Conservation (phyloP, 2,329 filamentous ascomycete species). For the Coniochaeta prunicola region DNA sequence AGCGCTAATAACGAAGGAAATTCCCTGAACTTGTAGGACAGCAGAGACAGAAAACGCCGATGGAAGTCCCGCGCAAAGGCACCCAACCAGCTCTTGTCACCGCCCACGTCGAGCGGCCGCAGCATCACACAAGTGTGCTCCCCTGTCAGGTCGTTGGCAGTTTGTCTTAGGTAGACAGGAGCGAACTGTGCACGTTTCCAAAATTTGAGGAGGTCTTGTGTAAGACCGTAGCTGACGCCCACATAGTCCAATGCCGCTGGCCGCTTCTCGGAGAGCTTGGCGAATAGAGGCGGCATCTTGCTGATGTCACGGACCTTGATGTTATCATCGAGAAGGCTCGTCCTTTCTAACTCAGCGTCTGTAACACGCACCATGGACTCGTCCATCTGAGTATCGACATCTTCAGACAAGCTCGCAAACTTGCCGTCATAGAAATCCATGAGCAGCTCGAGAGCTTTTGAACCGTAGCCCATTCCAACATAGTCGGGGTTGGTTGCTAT, state of each 20-base stretch:
- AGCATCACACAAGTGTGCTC: conserved; percentile 99
- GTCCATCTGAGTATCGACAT: conserved; percentile 41
- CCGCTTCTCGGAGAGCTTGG: conserved; percentile 75
- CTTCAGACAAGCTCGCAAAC: conserved; percentile 77
- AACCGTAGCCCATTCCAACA: conserved; percentile 85
- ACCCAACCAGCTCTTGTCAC: conserved; percentile 77
- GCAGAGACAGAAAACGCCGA: conserved; percentile 78
- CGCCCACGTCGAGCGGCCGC: conserved; percentile 60
- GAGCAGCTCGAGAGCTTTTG: conserved; percentile 78
- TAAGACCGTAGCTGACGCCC: conserved; percentile 92
- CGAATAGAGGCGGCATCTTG: conserved; percentile 88
- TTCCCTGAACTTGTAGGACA: conserved; percentile 85
- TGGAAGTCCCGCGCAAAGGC: conserved; percentile 93
- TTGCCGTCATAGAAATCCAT: conserved; percentile 93
- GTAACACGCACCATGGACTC: conserved; percentile 71
- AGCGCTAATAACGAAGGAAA: conserved; percentile 75
- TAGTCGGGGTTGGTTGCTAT: conserved; percentile 98
- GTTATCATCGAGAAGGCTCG: conserved; percentile 75
- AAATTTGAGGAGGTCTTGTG: conserved; percentile 82
- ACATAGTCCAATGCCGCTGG: conserved; percentile 82
- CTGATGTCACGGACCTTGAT: conserved; percentile 85
- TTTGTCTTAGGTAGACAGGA: conserved; percentile 89
- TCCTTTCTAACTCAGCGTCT: conserved; percentile 70
- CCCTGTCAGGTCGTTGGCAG: conserved; percentile 89
- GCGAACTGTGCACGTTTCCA: conserved; percentile 86